Conservation (phyloP, 208 protist species). For the Leishmania martiniquensis region DNA sequence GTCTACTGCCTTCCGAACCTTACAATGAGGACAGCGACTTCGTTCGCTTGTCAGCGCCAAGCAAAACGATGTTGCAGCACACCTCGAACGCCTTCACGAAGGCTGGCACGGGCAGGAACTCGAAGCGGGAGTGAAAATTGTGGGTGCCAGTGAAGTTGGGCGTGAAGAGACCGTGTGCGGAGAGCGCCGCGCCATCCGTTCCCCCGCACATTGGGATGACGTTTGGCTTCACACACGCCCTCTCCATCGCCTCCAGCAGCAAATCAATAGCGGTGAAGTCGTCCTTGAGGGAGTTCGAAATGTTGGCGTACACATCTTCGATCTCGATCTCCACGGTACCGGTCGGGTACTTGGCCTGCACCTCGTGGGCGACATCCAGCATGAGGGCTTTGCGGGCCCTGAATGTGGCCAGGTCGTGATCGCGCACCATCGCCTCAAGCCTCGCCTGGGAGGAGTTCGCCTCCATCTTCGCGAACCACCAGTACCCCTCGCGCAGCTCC, state of each 20-base stretch:
- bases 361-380: slow-evolving; percentile 46
- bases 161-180: slow-evolving; percentile 66
- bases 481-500: slow-evolving; percentile 79
- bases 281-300: slow-evolving; percentile 58
- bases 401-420: slow-evolving; percentile 65
- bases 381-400: slow-evolving; percentile 54
- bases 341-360: slow-evolving; percentile 65
- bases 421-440: slow-evolving; percentile 70
- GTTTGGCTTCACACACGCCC: slow-evolving; percentile 67
- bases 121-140: slow-evolving; percentile 89
- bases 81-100: slow-evolving; percentile 88
- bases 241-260: slow-evolving; percentile 63
- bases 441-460: slow-evolving; percentile 54
- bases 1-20: not conserved
- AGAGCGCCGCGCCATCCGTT: slow-evolving; percentile 81
- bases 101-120: slow-evolving; percentile 83
- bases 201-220: slow-evolving; percentile 85
- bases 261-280: slow-evolving; percentile 74
- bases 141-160: slow-evolving; percentile 90
- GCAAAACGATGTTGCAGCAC: slow-evolving; percentile 66
- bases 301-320: slow-evolving; percentile 80
- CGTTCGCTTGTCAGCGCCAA: slow-evolving; percentile 43
- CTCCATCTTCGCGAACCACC: slow-evolving; percentile 73
- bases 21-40: slow-evolving; percentile 19
- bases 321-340: slow-evolving; percentile 65